These are phyloP conservation scores for Coleophoma eucalyptorum DNA, from an alignment of 2,329 filamentous ascomycete genomes.

Conservation along the genomic window DNA sequence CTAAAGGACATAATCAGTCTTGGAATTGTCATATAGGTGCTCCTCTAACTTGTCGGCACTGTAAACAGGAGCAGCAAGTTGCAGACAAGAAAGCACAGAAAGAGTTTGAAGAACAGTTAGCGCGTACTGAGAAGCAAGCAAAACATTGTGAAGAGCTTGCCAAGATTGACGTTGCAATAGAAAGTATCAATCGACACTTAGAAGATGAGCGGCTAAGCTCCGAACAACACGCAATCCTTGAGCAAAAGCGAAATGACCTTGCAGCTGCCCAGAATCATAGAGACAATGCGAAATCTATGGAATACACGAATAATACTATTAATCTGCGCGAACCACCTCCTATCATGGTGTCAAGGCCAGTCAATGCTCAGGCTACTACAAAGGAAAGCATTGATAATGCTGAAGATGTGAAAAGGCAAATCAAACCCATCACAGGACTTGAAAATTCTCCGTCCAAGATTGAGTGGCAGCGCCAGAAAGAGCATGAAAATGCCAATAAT, in stretches of 20 bases:
- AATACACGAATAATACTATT: too few relatives aligned
- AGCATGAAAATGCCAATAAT: conserved; percentile 44
- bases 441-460: conserved; percentile 28
- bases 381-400: too few relatives aligned
- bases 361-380: too few relatives aligned
- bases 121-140: conserved; percentile 10
- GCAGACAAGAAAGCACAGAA: conserved; percentile 34
- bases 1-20: conserved; percentile 43
- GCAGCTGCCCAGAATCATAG: too few relatives aligned
- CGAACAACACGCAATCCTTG: conserved; percentile 30
- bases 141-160: conserved; percentile 15
- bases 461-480: conserved; percentile 63
- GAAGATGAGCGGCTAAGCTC: conserved; percentile 41
- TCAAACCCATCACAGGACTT: conserved; percentile 6
- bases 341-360: too few relatives aligned
- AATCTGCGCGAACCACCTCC: too few relatives aligned
- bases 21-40: conserved; percentile 40
- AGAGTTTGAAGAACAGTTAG: conserved; percentile 12
- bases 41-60: conserved; percentile 41
- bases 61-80: conserved; percentile 45
- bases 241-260: too few relatives aligned
- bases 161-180: conserved; percentile 18
- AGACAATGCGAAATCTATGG: too few relatives aligned
- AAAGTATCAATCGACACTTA: conserved; percentile 26
- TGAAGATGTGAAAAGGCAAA: too few relatives aligned